These are phyloP conservation scores for Exophiala mesophila DNA, from an alignment of 2,329 filamentous ascomycete genomes.

Conservation along the genomic window DNA sequence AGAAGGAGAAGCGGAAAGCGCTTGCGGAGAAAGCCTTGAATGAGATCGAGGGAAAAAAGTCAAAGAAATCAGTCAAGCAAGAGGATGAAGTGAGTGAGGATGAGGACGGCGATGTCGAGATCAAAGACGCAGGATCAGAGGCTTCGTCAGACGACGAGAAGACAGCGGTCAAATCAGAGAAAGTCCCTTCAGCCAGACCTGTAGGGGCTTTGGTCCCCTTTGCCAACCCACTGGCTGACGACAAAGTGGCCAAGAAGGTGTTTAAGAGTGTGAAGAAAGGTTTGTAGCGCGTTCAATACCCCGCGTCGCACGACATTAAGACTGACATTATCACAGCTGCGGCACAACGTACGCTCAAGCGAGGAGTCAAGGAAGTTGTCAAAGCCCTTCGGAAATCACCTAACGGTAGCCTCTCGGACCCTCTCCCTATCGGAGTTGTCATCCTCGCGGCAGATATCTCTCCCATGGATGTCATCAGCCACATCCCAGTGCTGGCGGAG, in stretches of 20 bases:
- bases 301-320: not conserved
- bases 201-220: conserved; percentile 47
- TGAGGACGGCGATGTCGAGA: conserved; percentile 10
- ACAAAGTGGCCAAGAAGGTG: conserved; percentile 49
- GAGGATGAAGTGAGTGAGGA: conserved; percentile 16
- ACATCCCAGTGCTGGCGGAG: conserved; percentile 96
- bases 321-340: conserved; percentile 58
- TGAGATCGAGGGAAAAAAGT: conserved; percentile 17
- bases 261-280: conserved; percentile 50
- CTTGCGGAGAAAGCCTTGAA: conserved; percentile 24
- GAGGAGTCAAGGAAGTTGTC: conserved; percentile 97
- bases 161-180: conserved; percentile 5
- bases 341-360: conserved; percentile 91
- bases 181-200: conserved; percentile 27
- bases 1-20: conserved; percentile 36
- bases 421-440: conserved; percentile 67
- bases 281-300: conserved; percentile 26
- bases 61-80: conserved; percentile 8
- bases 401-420: conserved; percentile 50
- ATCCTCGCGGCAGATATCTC: conserved; percentile 96
- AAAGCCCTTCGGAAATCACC: conserved; percentile 94
- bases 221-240: conserved; percentile 46
- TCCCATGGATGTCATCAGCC: conserved; percentile 96
- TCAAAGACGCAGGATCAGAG: conserved; percentile 13
- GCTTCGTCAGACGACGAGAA: conserved; percentile 16